Base-by-base conservation (phyloP, 768 basidiomycete species). In the Cyathus striatus region DNA sequence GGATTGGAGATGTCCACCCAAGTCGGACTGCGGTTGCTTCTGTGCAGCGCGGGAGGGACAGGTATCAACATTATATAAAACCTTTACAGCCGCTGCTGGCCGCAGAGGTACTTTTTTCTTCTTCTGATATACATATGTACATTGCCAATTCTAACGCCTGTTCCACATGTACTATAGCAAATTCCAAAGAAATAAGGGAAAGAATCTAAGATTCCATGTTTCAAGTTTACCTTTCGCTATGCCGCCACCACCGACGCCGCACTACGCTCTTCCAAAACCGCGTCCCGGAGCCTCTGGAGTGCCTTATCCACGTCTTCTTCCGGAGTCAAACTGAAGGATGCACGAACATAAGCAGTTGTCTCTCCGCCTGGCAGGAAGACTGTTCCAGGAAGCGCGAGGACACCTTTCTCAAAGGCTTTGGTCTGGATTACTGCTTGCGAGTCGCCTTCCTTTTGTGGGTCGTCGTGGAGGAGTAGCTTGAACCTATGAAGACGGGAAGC, bases 381-480 rank as follows among this genome's bases (percentile, higher is more conserved):
- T 2, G 76, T 81, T 13, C 93, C 93, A 1, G 93, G 93, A 9
- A 96, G 74, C 14, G 88, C 91, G n/a, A 96, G 77, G 6, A 96
- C 87, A 16, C 91, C 92, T 18, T 77, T 76, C 50, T 82, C 79
- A 43, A 88, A 75, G 7, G 91, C 91, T 42, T 79, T 81, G 5
- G 76, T 83, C 43, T 75, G 70, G 52, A 95, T 89, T 39, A 94
- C 52, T 12, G 69, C 65, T 53, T 78, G 78, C 4, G 90, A 89
- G 59, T 96, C 90, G 20, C 73, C 78, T 14, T 52, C 54, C 5
- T 23, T 34, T 21, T 44, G 40, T 44, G 48, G 53, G 49, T 49
- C 47, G 13, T 57, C 54, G 40, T 53, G 63, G 14, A 83, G 59
- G 20, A 77, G 63, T 38, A 88, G 71, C 58, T 82, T 86, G 64